phyloP scores from a whole-genome alignment of 306 rosid species.

The Quercus bicolor region DNA sequence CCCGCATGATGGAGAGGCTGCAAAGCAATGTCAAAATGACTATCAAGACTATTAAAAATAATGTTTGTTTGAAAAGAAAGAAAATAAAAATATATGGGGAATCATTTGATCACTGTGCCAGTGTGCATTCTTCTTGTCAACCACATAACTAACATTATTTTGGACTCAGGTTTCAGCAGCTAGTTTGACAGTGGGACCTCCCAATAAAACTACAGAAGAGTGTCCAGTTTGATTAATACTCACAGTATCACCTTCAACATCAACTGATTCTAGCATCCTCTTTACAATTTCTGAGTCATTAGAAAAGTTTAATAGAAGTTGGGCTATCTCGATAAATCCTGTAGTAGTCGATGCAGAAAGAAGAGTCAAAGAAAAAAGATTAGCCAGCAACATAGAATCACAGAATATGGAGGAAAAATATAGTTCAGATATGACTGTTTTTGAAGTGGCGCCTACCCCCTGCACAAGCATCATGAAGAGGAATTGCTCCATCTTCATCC shows the following conservation, averaged over 20 bases:
- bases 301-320: constrained; percentile 57
- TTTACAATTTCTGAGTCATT: constrained; percentile 41
- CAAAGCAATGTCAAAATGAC: constrained; percentile 22
- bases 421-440: background rate
- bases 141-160: background rate
- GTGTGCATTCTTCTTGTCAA: background rate
- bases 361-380: background rate
- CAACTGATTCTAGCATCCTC: constrained; percentile 80
- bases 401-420: background rate
- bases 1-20: constrained; percentile 98
- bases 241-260: constrained; percentile 91
- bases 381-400: background rate
- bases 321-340: constrained; percentile 76
- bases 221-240: constrained; percentile 29
- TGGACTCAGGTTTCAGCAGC: background rate
- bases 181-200: background rate
- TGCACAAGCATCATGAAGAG: constrained; percentile 93
- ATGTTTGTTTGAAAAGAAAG: background rate
- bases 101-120: background rate
- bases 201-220: constrained; percentile 4
- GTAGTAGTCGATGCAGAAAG: constrained; percentile 5
- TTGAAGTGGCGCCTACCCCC: constrained; percentile 51
- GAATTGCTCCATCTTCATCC: constrained; percentile 90
- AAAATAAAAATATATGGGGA: background rate
- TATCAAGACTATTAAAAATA: background rate